Evolutionary conservation across 192 early-diverging fungal species (phyloP), one percentile per base, ranked within the genome.

Genomic region (Geranomyces michiganensis): DNA sequence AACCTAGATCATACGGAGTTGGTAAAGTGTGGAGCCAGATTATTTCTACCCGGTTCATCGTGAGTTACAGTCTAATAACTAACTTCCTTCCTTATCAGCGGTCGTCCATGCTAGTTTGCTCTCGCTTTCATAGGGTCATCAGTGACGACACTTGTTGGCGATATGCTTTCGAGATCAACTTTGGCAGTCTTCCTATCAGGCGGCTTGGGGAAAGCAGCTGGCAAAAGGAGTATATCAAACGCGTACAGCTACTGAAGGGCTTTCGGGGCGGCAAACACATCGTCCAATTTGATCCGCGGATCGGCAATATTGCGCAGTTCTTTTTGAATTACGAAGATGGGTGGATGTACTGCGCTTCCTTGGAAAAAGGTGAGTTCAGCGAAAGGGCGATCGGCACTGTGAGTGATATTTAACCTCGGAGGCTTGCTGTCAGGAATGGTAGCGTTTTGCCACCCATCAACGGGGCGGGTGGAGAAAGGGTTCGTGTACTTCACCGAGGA

Each of bases 401-500:
- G 67, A 2, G 9, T 31, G 22, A 45, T n/a, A 41, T 1, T 26
- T 58, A 31, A 58, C 46, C 21, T 56, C 58, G 24, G 17, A n/a
- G 15, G 7, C 17, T 7, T 53, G 6, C 19, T 46, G 74, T 61
- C 55, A 86, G 88, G 85, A 44, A 74, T 84, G 9, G 85, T 85
- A 10, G 83, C 81, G 15, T 73, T 80, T 49, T 89, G 86, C 59
- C 74, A 89, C 66, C 87, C 87, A 8, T 46, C 61, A 2, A 84
- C 83, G 7, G 88, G 88, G 21, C 87, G 87, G 36, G 81, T 88
- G 4, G 84, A 89, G n/a, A 82, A 82, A n/a, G 82, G 80, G 24
- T 67, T 73, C 7, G 75, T 91, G 8, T 84, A 80, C 51, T 76
- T 78, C 22, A 78, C 76, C 44, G 68, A 76, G 0, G 85, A 87